These are phyloP conservation scores for Diversispora eburnea DNA, from an alignment of 192 early-diverging fungal genomes.

Conservation along the genomic window DNA sequence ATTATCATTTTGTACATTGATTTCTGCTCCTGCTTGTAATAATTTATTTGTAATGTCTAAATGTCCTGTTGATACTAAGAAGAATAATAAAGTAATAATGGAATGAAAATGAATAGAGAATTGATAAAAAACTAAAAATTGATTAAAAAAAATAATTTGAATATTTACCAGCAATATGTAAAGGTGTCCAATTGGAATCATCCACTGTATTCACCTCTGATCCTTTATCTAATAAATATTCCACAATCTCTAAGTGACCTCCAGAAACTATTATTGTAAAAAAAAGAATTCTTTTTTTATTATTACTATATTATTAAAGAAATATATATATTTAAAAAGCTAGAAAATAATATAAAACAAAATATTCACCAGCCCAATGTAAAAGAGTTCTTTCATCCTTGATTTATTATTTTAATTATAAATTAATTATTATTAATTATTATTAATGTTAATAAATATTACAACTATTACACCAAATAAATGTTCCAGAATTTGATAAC, in stretches of 20 bases:
- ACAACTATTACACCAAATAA: no score
- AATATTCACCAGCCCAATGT: slow-evolving; percentile 48
- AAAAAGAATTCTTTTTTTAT: no score
- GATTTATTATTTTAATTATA: background rate
- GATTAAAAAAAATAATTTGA: background rate
- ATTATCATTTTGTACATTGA: slow-evolving; percentile 44
- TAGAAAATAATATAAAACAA: background rate
- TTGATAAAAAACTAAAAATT: background rate
- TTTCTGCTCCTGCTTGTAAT: slow-evolving; percentile 40
- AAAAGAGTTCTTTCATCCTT: slow-evolving; percentile 47
- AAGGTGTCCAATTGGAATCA: slow-evolving; percentile 52
- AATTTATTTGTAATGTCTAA: slow-evolving; percentile 34
- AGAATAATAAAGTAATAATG: no score
- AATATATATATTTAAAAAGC: slow-evolving; percentile 40
- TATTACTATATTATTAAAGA: background rate
- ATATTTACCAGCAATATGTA: slow-evolving; percentile 51
- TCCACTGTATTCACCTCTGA: slow-evolving; percentile 66
- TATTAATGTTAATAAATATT: no score
- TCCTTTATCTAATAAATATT: slow-evolving; percentile 61
- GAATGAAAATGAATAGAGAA: no score
- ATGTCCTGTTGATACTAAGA: slow-evolving; percentile 47
- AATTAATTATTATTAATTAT: background rate
- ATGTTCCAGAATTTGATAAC: slow-evolving; percentile 28
- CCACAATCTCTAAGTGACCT: slow-evolving; percentile 59
- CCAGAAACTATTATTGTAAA: slow-evolving; percentile 50